Evolutionary conservation across 208 protist species (phyloP).

Genomic region (Perkinsela sp.): DNA sequence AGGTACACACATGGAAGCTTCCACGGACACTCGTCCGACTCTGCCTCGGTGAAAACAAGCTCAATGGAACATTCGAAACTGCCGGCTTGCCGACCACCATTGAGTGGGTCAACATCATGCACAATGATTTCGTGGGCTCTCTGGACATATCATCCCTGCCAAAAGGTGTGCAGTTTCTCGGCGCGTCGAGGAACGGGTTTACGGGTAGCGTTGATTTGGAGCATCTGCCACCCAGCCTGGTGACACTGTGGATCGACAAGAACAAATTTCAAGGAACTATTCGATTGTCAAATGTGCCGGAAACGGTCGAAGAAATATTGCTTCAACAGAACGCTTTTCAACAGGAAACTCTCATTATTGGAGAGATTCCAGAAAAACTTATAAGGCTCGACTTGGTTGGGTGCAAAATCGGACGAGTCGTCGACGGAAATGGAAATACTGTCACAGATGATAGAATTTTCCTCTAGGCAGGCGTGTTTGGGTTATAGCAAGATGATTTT

Average conservation of each 20-base stretch:
- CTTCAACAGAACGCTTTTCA: background rate
- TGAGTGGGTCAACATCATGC: background rate
- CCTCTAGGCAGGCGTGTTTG: too few species aligned
- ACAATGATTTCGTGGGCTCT: background rate
- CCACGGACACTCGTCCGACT: too few species aligned
- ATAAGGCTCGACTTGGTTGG: background rate
- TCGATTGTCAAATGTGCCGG: background rate
- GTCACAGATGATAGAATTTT: too few species aligned
- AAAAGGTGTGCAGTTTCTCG: background rate
- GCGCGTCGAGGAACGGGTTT: background rate
- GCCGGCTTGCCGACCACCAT: background rate
- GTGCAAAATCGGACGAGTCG: background rate
- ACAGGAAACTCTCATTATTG: background rate
- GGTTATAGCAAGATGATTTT: too few species aligned
- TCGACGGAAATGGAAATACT: background rate
- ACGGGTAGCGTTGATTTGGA: background rate
- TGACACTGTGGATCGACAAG: background rate
- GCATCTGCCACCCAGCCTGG: background rate
- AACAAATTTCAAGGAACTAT: background rate
- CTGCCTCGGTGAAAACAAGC: background rate
- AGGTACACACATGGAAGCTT: too few species aligned
- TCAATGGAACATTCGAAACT: background rate
- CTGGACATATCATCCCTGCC: background rate
- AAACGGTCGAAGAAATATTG: background rate
- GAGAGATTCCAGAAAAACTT: background rate